These are phyloP conservation scores for Hondaea fermentalgiana DNA, from an alignment of 108 stramenopile genomes.

Conservation along the genomic window DNA sequence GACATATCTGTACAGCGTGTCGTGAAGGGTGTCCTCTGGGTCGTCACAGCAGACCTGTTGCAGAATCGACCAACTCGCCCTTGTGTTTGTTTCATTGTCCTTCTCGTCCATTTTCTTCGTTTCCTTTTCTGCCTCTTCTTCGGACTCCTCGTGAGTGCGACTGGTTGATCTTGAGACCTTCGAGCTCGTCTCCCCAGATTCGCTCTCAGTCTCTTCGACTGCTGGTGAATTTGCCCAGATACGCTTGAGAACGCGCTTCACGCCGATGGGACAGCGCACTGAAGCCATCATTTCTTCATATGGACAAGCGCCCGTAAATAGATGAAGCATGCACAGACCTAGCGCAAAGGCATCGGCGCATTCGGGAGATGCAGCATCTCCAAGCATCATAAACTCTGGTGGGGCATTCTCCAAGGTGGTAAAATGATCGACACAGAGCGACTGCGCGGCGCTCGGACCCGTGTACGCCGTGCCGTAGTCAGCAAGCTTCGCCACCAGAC, in stretches of 20 bases:
- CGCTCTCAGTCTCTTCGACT: conserved; percentile 37
- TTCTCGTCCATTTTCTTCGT: conserved; percentile 36
- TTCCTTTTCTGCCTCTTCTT: no score
- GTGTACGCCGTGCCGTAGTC: conserved; percentile 92
- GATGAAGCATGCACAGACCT: conserved; percentile 85
- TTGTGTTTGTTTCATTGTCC: background rate
- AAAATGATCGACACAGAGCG: conserved; percentile 78
- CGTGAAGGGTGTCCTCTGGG: conserved; percentile 66
- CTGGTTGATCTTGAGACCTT: no score
- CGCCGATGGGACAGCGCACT: conserved; percentile 62
- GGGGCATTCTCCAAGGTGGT: conserved; percentile 96
- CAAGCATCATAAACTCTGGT: conserved; percentile 77
- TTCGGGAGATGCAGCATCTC: conserved; percentile 71
- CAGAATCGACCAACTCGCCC: background rate
- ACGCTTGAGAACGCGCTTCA: conserved; percentile 53
- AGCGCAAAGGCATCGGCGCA: conserved; percentile 82
- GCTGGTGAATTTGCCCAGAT: conserved; percentile 60
- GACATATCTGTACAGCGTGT: conserved; percentile 83
- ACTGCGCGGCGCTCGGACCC: conserved; percentile 59
- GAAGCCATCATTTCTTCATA: conserved; percentile 91
- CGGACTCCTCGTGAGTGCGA: no score
- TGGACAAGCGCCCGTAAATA: conserved; percentile 83
- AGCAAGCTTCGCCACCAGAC: conserved; percentile 77
- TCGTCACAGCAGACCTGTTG: conserved; percentile 59
- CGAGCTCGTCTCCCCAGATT: background rate